Conservation (phyloP, 1,139 yeast genomes). For the Taphrina wiesneri region DNA sequence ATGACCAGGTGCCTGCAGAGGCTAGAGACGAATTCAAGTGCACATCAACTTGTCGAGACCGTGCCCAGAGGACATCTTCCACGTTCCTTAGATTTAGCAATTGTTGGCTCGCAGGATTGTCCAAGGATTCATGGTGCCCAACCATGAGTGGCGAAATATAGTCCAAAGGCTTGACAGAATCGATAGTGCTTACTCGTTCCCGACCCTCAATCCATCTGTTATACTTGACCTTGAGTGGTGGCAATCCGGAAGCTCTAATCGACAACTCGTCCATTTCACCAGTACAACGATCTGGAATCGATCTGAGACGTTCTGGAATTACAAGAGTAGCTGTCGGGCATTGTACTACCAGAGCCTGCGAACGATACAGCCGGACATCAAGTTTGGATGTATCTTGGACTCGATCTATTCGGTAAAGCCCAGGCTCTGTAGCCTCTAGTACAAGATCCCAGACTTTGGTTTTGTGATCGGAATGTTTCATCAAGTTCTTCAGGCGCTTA, state of each 20-base stretch:
- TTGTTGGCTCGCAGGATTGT: constrained; percentile 2
- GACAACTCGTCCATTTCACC: constrained; percentile 60
- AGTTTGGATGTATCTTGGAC: constrained; percentile 68
- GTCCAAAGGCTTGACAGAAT: constrained; percentile 28
- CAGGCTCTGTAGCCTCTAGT: constrained; percentile 62
- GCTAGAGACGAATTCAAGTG: constrained; percentile 54
- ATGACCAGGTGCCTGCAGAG: constrained; percentile 62
- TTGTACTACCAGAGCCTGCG: constrained; percentile 65
- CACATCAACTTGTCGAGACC: constrained; percentile 52
- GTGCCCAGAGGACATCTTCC: constrained; percentile 56
- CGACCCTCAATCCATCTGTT: constrained; percentile 57
- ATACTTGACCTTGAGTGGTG: constrained; percentile 69
- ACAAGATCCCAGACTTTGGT: constrained; percentile 46
- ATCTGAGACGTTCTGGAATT: constrained; percentile 42
- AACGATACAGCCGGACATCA: constrained; percentile 62
- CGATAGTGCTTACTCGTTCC: constrained; percentile 42
- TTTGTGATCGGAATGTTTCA: constrained; percentile 43
- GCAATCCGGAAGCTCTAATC: constrained; percentile 66
- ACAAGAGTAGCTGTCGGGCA: constrained; percentile 72
- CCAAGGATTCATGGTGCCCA: constrained; percentile 5
- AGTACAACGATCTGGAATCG: constrained; percentile 58
- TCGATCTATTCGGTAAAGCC: constrained; percentile 65
- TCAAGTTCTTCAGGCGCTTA: constrained; percentile 54
- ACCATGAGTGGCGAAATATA: constrained; percentile 28
- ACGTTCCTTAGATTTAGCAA: constrained; percentile 12